phyloP scores from a whole-genome alignment of 306 rosid species.

The Neltuma alba region DNA sequence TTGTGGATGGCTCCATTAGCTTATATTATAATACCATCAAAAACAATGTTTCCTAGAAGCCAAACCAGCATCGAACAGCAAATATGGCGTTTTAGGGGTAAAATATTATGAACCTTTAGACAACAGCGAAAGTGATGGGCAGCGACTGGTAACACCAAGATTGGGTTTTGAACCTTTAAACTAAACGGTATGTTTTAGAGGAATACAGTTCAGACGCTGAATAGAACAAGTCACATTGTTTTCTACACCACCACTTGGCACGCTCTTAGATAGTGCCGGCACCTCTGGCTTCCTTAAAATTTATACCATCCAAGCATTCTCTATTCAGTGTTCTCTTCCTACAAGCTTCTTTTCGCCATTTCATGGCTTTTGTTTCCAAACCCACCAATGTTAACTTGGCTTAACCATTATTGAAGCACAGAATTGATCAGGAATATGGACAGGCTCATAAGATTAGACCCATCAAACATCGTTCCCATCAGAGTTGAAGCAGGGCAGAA shows the following conservation, averaged over 20 bases:
- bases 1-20: constrained; percentile 12
- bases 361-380: constrained; percentile 16
- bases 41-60: not conserved
- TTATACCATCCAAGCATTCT: constrained; percentile 23
- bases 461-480: constrained; percentile 65
- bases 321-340: constrained; percentile 18
- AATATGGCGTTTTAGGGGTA: constrained; percentile 11
- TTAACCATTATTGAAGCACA: not conserved
- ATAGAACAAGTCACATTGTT: constrained; percentile 84
- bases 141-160: constrained; percentile 21
- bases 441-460: constrained; percentile 79
- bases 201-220: constrained; percentile 38
- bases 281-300: constrained; percentile 14
- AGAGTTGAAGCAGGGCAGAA: constrained; percentile 62
- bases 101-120: constrained; percentile 4
- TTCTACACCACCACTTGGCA: constrained; percentile 76
- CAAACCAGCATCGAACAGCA: constrained; percentile 17
- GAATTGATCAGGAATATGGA: constrained; percentile 51
- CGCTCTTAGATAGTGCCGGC: constrained; percentile 59
- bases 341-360: not conserved
- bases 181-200: constrained; percentile 25
- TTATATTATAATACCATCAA: constrained; percentile 22
- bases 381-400: not conserved
- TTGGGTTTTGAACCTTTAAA: constrained; percentile 14
- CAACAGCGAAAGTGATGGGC: constrained; percentile 40